Evolutionary conservation across 139 green algal species (phyloP).

Genomic region (Edaphochlamys debaryana): DNA sequence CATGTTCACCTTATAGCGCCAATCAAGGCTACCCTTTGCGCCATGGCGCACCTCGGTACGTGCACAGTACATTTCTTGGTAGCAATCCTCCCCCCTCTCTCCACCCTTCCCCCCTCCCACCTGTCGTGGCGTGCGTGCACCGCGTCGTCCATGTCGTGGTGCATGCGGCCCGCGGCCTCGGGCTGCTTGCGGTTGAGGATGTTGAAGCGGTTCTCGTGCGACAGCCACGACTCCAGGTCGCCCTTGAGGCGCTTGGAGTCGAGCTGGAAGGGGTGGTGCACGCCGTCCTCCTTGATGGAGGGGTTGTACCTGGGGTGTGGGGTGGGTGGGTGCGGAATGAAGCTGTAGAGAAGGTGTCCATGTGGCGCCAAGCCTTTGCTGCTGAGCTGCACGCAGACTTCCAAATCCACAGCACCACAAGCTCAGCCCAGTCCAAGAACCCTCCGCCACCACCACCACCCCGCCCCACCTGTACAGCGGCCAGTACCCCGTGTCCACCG

Average conservation of each 20-base stretch:
- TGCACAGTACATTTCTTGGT: too few relatives aligned
- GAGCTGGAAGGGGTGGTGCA: slow-evolving; percentile 53
- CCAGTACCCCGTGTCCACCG: slow-evolving; percentile 65
- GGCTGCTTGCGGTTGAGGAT: slow-evolving; percentile 57
- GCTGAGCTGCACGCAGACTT: too few relatives aligned
- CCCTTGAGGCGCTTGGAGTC: slow-evolving; percentile 68
- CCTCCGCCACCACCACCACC: too few relatives aligned
- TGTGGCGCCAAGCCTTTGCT: too few relatives aligned
- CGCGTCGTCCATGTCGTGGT: slow-evolving; percentile 46
- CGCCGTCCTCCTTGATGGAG: slow-evolving; percentile 34
- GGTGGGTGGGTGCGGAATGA: too few relatives aligned
- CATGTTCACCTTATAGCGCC: too few relatives aligned
- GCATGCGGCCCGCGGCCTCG: slow-evolving; percentile 40
- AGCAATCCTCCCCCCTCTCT: too few relatives aligned
- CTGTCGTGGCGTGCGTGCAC: slow-evolving; percentile 30
- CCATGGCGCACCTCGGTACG: too few relatives aligned
- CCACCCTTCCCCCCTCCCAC: neutral
- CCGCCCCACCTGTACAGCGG: slow-evolving; percentile 56
- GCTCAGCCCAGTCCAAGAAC: neutral
- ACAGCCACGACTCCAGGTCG: slow-evolving; percentile 58
- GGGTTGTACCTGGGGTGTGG: slow-evolving; percentile 39
- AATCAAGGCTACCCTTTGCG: too few relatives aligned
- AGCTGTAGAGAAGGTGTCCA: too few relatives aligned
- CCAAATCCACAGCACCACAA: neutral
- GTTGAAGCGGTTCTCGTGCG: slow-evolving; percentile 63